Base-by-base conservation (phyloP, 768 basidiomycete genomes). In the Roridomyces roridus region DNA sequence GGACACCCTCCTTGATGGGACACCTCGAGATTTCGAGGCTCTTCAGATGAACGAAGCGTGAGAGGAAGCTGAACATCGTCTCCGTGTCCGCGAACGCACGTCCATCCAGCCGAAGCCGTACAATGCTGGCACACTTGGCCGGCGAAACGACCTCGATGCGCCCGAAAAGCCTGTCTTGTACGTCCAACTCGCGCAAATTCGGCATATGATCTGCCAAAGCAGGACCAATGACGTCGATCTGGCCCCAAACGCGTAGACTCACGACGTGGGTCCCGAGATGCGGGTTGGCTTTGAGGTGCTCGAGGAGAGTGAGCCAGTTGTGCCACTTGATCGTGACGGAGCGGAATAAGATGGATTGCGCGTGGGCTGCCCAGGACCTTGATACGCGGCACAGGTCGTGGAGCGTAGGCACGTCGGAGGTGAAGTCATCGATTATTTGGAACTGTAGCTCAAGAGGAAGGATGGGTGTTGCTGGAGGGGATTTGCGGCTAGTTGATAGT, bases 341-440 rank as follows among this genome's bases (percentile, higher is more conserved):
- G 37, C 44, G 48, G 45, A 60, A 60, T 29, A 55, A 45, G 17
- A 55, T 28, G 0, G 49, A 51, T 26, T 60, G 59, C 11, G 40
- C 40, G 34, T 60, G 37, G 8, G 59, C 17, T 6, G 49, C 53
- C 59, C 59, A 60, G n/a, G 49, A 39, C 23, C 53, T 43, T 14
- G 25, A 55, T 20, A 60, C 26, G 14, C 21, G 54, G 20, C 53
- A 55, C 17, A 50, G 18, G 6, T 20, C 10, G 11, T 44, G 58
- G 15, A 60, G 48, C 15, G 21, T n/a, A 4, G 26, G 0, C 17
- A 14, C 36, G 24, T 60, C 47, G 17, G 26, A 18, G 9, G 20
- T 36, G 37, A 60, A 55, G 14, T 60, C 25, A 25, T 60, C 58
- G 58, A 60, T 45, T 4, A 60, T 41, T 6, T 34, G 31, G 17